Conservation (phyloP, 257 asterid genomes). For the Sherardia arvensis region DNA sequence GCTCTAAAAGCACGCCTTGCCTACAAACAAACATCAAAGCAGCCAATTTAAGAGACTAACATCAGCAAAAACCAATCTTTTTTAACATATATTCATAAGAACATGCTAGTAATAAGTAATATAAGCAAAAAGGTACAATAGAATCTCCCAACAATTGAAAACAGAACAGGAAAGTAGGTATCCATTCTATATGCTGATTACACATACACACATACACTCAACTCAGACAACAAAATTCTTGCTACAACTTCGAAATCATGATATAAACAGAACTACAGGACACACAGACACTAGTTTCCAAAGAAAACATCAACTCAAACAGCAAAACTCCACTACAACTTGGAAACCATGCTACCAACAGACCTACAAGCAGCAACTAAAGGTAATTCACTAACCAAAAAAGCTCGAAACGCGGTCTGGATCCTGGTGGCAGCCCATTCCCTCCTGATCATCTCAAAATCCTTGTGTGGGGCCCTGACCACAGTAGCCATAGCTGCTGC, state of each 20-base stretch:
- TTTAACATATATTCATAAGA: neutral
- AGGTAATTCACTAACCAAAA: constrained; percentile 42
- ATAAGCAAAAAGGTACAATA: neutral
- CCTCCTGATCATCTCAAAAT: constrained; percentile 50
- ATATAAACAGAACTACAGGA: neutral
- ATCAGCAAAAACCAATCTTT: neutral
- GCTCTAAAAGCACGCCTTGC: constrained; percentile 91
- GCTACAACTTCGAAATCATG: neutral
- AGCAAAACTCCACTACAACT: neutral
- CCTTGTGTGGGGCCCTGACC: constrained; percentile 72
- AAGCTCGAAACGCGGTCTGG: constrained; percentile 73
- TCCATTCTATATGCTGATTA: neutral
- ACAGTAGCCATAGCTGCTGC: constrained; percentile 79
- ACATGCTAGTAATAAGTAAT: neutral
- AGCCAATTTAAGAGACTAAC: neutral
- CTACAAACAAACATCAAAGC: constrained; percentile 22
- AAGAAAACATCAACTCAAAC: neutral
- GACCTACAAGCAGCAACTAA: neutral
- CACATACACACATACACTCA: neutral
- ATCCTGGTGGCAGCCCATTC: constrained; percentile 92
- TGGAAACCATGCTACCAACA: neutral
- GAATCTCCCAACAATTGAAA: neutral
- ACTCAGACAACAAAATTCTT: neutral
- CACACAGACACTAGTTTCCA: neutral
- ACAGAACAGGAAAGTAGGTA: neutral